A percentile compares a stretch with the other conserved stretches of the same genome.
phyloP scores from a whole-genome alignment of 139 green algal genomes.

The Protoeuglena noctilucae region DNA sequence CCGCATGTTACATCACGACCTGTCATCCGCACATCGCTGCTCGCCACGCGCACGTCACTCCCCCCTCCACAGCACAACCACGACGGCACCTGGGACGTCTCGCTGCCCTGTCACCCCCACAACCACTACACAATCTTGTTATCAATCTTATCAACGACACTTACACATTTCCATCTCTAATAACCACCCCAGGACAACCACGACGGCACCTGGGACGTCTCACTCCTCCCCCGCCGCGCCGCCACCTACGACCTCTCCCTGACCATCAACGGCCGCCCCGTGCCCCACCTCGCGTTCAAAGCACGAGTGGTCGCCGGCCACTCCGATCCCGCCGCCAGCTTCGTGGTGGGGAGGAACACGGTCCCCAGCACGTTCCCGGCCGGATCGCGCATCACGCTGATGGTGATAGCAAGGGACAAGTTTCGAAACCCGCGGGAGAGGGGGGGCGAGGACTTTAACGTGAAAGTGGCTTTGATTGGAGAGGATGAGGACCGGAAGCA shows the following conservation, averaged over 20 bases:
- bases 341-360: not conserved
- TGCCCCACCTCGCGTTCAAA: not conserved
- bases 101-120: not conserved
- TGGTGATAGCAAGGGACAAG: not conserved
- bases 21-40: too few relatives aligned
- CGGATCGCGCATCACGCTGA: not conserved
- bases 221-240: not conserved
- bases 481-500: not conserved
- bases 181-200: too few relatives aligned
- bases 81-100: not conserved
- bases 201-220: not conserved
- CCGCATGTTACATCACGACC: too few relatives aligned
- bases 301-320: not conserved
- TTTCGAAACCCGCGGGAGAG: not conserved
- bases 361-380: not conserved
- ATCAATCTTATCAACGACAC: too few relatives aligned
- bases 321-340: not conserved
- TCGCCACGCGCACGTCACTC: too few relatives aligned
- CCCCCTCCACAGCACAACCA: too few relatives aligned
- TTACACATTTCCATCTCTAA: too few relatives aligned
- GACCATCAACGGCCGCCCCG: not conserved
- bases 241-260: not conserved
- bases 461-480: not conserved
- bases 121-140: not conserved
- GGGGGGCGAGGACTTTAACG: not conserved